These are phyloP conservation scores for Ramularia endophylla DNA, from an alignment of 2,329 filamentous ascomycete species.

Conservation along the genomic window DNA sequence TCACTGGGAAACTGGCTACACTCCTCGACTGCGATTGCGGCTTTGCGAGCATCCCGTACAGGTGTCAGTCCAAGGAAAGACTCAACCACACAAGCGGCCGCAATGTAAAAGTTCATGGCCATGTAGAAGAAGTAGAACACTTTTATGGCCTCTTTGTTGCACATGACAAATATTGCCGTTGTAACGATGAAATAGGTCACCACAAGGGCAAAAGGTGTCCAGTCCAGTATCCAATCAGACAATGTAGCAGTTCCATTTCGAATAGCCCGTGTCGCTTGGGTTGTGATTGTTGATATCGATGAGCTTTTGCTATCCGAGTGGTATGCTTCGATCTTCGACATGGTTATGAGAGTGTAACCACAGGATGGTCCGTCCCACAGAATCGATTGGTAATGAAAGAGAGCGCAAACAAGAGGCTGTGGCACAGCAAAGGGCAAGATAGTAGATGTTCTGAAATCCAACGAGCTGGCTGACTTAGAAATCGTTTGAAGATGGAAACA, in stretches of 20 bases:
- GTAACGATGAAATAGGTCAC: conserved; percentile 26
- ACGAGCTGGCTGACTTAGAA: too few species aligned
- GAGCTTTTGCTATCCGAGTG: conserved; percentile 5
- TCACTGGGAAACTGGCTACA: conserved; percentile 20
- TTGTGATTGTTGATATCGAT: conserved; percentile 9
- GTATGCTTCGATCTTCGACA: conserved; percentile 4
- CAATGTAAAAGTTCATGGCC: conserved; percentile 29
- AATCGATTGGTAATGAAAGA: too few species aligned
- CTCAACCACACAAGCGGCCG: conserved; percentile 24
- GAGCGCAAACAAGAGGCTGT: too few species aligned
- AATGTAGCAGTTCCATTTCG: conserved; percentile 15
- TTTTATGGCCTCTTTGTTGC: conserved; percentile 23
- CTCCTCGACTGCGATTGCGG: conserved; percentile 25
- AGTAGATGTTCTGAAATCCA: too few species aligned
- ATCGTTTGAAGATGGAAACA: too few species aligned
- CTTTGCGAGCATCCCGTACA: conserved; percentile 24
- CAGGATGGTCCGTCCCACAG: too few species aligned
- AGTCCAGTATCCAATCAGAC: conserved; percentile 28
- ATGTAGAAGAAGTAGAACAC: conserved; percentile 32
- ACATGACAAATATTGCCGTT: conserved; percentile 27
- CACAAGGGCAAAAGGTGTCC: conserved; percentile 27
- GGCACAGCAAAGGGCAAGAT: too few species aligned
- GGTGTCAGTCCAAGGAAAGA: conserved; percentile 29
- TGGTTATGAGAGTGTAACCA: too few species aligned
- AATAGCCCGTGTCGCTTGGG: conserved; percentile 9